Base-by-base conservation (phyloP, 768 basidiomycete genomes). In the Mycena albidolilacea region DNA sequence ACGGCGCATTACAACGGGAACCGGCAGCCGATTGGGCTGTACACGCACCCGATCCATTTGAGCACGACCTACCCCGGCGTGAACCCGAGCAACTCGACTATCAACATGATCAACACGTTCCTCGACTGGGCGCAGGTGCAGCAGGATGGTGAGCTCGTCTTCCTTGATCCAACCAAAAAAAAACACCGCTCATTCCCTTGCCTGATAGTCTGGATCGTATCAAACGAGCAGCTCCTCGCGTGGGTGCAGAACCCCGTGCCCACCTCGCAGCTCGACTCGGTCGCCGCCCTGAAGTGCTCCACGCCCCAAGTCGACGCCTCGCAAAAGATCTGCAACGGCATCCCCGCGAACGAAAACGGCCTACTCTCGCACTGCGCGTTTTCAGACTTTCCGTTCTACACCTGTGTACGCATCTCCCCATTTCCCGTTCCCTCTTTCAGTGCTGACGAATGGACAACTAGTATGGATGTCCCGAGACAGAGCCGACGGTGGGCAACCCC, bases 81-180 rank as follows among this genome's bases (percentile, higher is more conserved):
- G 23, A 80, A 81, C 14, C 81, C 84, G 4, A 81, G 84, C 4
- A 85, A 84, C 57, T 86, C 87, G 3, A 91, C 90, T 7, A 91
- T 95, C 75, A 77, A 85, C 46, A 94, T 94, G 93, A 89, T 95
- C 80, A 95, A 95, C 77, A 78, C 85, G 17, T 95, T 94, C 84
- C 83, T 95, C 41, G 93, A 95, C 80, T 95, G 93, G 93, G 93
- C 90, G 0, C 94, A 95, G 78, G 75, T 86, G 73, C 90, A 92
- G 78, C 85, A 85, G 65, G 87, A 94, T 79, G 90, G 91, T 89
- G 69, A 64, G 84, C 79, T 43, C 41, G 37, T 21, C 17, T 17
- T 41, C 55, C 15, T 38, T 19, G 7, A 21, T 7, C 5, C 0
- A 94, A 93, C 80, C 78, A 80, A 5, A 3, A 17, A 11, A 1